Conservation (phyloP, 768 basidiomycete species). For the Boletus speciosus region DNA sequence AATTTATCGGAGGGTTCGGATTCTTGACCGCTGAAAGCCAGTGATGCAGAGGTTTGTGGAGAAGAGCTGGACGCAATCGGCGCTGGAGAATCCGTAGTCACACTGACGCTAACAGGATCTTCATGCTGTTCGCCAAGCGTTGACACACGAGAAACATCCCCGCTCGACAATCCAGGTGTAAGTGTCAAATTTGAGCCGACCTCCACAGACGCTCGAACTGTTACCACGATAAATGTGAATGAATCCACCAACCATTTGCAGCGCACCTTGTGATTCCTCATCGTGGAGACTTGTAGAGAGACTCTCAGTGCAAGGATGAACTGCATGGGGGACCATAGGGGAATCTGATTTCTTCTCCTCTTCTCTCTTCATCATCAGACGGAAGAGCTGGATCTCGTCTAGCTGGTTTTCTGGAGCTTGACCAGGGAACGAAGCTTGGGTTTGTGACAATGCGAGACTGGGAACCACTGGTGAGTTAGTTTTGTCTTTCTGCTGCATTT, state of each 20-base stretch:
- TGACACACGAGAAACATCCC: slow-evolving; percentile 13
- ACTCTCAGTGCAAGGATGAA: slow-evolving; percentile 10
- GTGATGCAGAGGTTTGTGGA: slow-evolving; percentile 7
- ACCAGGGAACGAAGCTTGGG: slow-evolving; percentile 17
- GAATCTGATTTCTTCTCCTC: slow-evolving; percentile 45
- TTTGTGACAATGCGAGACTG: slow-evolving; percentile 13
- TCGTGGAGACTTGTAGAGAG: slow-evolving; percentile 6
- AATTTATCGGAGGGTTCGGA: slow-evolving; percentile 18
- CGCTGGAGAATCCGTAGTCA: slow-evolving; percentile 1
- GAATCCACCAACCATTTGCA: neutral
- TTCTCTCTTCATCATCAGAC: slow-evolving; percentile 77
- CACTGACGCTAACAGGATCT: neutral
- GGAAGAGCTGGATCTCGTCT: slow-evolving; percentile 84
- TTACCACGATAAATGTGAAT: slow-evolving; percentile 10
- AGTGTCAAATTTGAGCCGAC: slow-evolving; percentile 2
- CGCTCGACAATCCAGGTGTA: slow-evolving; percentile 4
- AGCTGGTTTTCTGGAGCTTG: slow-evolving; percentile 39
- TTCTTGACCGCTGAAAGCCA: slow-evolving; percentile 13
- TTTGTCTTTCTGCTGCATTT: slow-evolving; percentile 73
- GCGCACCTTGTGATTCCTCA: slow-evolving; percentile 20
- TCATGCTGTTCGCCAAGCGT: slow-evolving; percentile 15
- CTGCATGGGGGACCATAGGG: neutral
- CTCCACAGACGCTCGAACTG: slow-evolving; percentile 11
- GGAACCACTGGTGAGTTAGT: slow-evolving; percentile 28
- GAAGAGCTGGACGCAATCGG: slow-evolving; percentile 12